Base-by-base conservation (phyloP, 2,329 filamentous ascomycete genomes). In the Calonectria honghensis region DNA sequence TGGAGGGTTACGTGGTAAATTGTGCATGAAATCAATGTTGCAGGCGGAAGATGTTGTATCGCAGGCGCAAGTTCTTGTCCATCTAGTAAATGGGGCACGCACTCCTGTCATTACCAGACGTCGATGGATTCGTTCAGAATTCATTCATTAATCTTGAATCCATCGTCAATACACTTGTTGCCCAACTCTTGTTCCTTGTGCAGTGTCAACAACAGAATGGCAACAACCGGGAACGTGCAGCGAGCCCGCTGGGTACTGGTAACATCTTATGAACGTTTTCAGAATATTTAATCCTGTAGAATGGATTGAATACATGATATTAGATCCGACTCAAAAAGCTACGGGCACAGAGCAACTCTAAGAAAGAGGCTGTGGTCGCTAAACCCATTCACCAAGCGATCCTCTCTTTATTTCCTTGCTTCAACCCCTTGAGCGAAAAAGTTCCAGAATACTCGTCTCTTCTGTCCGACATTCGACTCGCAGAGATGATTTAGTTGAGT, bases 401-500 rank as follows among this genome's bases (percentile, higher is more conserved):
- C 1, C 29, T 70, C 9, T 70, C 72, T 6, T 67, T 82, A 4
- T 84, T 80, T 32, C 79, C 83, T 1, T 84, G 81, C 70, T 69
- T 84, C 0, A 75, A 61, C 0, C 70, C 73, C 10, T 68, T n/a
- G 45, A 10, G 4, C 50, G 2, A 6, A 41, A 54, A 10, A 2
- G 7, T 4, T 31, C 16, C 32, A 10, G 32, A 45, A 18, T 57
- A 61, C 9, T 76, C 76, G n/a, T 77, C 77, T 18, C 79, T 79
- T 1, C 35, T 80, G 1, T 57, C 54, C 14, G 52, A 51, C 1
- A 73, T 80, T 2, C 68, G 77, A 50, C 24, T 24, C 24, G 24
- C 24, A 24, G 24, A 2, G 24, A 2, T 24, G 24, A 24, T 24
- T 24, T 24, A 24, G 24, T 24, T 24, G 24, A 24, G 24, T 24